These are phyloP conservation scores for Castanea crenata DNA, from an alignment of 306 rosid genomes.

Conservation along the genomic window DNA sequence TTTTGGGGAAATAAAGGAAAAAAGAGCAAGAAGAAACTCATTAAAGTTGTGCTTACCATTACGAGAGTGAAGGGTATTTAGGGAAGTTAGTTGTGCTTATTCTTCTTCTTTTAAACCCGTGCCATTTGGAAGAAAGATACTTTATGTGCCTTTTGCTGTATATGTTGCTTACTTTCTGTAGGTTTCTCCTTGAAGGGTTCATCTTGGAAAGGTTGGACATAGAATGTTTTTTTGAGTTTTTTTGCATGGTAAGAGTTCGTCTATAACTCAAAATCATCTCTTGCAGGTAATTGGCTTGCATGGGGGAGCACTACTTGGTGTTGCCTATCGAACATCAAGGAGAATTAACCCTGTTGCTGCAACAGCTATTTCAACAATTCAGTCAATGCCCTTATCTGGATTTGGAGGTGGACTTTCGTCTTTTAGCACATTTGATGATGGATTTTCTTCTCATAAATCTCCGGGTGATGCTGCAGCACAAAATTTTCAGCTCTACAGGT, in stretches of 20 bases:
- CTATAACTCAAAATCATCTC: slow-evolving; percentile 24
- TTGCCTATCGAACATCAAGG: slow-evolving; percentile 93
- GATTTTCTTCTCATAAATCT: slow-evolving; percentile 71
- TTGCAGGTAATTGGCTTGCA: slow-evolving; percentile 92
- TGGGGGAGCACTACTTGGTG: slow-evolving; percentile 97
- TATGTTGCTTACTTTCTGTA: slow-evolving; percentile 16
- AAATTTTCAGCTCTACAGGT: slow-evolving; percentile 96
- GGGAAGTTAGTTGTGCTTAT: not conserved
- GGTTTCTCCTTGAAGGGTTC: slow-evolving; percentile 22
- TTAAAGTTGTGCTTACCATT: not conserved
- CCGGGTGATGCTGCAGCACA: slow-evolving; percentile 77
- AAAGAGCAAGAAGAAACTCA: not conserved
- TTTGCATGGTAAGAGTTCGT: slow-evolving; percentile 10
- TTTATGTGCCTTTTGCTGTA: slow-evolving; percentile 2
- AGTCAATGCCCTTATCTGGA: slow-evolving; percentile 97
- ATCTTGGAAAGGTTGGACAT: not conserved
- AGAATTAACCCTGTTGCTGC: slow-evolving; percentile 92
- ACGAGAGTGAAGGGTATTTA: not conserved
- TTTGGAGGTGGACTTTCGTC: slow-evolving; percentile 90
- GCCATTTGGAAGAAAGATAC: not conserved
- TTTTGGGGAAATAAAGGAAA: not conserved
- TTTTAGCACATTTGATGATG: slow-evolving; percentile 84
- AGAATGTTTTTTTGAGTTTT: not conserved
- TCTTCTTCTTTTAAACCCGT: not conserved
- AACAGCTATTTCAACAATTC: slow-evolving; percentile 96